Percentiles rank a stretch among this genome's conserved stretches.
Conservation (phyloP, 805 yeast species). For the Suhomyces prunicola region DNA sequence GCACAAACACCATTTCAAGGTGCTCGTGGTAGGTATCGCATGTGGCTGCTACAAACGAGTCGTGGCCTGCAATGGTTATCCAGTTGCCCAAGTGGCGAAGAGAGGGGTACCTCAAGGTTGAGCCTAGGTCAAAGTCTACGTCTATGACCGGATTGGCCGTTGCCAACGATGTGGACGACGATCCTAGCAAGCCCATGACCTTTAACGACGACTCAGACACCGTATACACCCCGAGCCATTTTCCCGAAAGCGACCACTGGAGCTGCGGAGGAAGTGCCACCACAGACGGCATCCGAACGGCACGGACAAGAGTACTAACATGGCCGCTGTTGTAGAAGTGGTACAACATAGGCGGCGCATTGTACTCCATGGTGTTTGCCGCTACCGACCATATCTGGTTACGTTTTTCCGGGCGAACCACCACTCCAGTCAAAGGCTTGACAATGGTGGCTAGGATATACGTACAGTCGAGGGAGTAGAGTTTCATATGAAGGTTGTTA, state of each 20-base stretch:
- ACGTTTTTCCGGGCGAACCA: slow-evolving; percentile 16
- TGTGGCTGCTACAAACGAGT: background rate
- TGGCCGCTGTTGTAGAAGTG: slow-evolving; percentile 35
- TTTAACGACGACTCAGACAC: slow-evolving; percentile 28
- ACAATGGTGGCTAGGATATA: slow-evolving; percentile 29
- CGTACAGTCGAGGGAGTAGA: slow-evolving; percentile 38
- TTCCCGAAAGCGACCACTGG: slow-evolving; percentile 33
- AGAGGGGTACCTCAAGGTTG: background rate
- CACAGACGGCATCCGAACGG: slow-evolving; percentile 17
- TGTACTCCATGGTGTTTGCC: slow-evolving; percentile 21
- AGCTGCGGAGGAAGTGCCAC: slow-evolving; percentile 10
- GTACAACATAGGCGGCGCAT: slow-evolving; percentile 14
- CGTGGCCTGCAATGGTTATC: background rate
- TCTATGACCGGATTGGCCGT: background rate
- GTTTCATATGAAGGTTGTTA: slow-evolving; percentile 22
- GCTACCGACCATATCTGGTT: slow-evolving; percentile 31
- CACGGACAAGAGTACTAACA: slow-evolving; percentile 23
- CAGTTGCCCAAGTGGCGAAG: slow-evolving; percentile 6
- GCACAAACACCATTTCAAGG: background rate
- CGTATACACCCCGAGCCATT: slow-evolving; percentile 28
- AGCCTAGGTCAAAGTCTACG: background rate
- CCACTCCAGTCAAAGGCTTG: slow-evolving; percentile 25
- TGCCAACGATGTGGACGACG: background rate
- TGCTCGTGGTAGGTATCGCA: background rate
- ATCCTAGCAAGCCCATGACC: slow-evolving; percentile 26